Conservation (phyloP, 176 grass and related monocot genomes). For the Avena sativa region DNA sequence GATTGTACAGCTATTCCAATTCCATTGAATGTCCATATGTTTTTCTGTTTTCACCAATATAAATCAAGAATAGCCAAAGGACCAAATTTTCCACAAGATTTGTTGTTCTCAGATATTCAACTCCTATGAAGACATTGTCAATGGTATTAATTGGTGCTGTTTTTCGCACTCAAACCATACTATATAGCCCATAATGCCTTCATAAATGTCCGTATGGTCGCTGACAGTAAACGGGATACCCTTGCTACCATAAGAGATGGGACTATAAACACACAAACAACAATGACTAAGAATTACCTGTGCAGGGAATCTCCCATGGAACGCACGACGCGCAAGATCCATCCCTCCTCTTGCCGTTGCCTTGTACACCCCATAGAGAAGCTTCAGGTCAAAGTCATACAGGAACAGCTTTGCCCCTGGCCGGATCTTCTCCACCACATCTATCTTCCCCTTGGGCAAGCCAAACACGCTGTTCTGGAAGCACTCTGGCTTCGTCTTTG, state of each 20-base stretch:
- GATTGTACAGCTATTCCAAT: background rate
- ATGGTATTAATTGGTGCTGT: background rate
- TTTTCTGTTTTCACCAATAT: background rate
- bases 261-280: background rate
- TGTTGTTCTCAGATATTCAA: background rate
- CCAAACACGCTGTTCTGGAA: slow-evolving; percentile 60
- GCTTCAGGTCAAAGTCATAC: slow-evolving; percentile 77
- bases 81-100: background rate
- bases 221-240: background rate
- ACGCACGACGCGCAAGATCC: slow-evolving; percentile 51
- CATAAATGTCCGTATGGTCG: too few species aligned
- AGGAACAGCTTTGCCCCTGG: slow-evolving; percentile 60
- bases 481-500: slow-evolving; percentile 72
- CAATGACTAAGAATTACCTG: slow-evolving; percentile 54
- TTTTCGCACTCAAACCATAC: too few species aligned
- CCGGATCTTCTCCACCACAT: slow-evolving; percentile 68
- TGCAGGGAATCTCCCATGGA: slow-evolving; percentile 62
- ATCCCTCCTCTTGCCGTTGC: slow-evolving; percentile 59
- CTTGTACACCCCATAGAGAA: slow-evolving; percentile 79
- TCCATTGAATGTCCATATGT: background rate
- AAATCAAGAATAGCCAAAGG: background rate
- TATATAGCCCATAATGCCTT: too few species aligned
- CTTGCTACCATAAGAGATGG: slow-evolving; percentile 22
- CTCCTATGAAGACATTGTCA: background rate
- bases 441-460: slow-evolving; percentile 57